Evolutionary conservation across 371 early-diverging fungal species (phyloP), one percentile per base, ranked within the genome.

Genomic region (Mucor sp.): DNA sequence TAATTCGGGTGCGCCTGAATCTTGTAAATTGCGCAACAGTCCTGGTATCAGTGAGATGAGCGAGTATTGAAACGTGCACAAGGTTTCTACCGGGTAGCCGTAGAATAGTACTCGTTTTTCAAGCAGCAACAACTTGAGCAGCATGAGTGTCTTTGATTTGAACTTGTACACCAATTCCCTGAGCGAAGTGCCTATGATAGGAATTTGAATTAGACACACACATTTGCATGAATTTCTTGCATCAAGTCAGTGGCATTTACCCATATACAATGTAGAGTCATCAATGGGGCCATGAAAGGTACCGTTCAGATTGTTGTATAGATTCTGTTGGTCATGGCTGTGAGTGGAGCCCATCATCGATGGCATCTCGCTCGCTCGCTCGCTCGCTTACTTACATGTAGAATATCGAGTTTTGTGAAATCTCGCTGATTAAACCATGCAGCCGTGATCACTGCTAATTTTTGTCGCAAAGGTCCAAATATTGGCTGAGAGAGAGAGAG

Each of bases 371-470:
- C 19, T 47, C n/a, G n/a, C n/a, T n/a, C n/a, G n/a, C n/a, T n/a
- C n/a, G n/a, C n/a, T n/a, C n/a, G n/a, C n/a, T n/a, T 47, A 19
- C 78, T 69, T 79, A 89, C 91, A 64, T 87, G 80, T n/a, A 94
- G 76, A 28, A 94, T 89, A 6, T 88, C 92, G 17, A 89, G 74
- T 66, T 92, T 87, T 0, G 92, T 87, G 70, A 94, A 94, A 65
- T 94, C 94, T 50, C 81, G 72, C 69, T 93, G 93, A 48, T 80
- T 91, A 68, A 94, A 94, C 84, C 91, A 92, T 17, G 92, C 89
- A 14, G 87, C 89, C 8, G 94, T 93, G 33, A 91, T 91, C 14
- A 92, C 84, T 0, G 91, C 91, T 28, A 94, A 71, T 69, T 91
- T 91, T 55, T 87, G 87, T 53, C 92, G 71, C 11, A 94, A 74